Base-by-base conservation (phyloP, 495 filamentous ascomycete genomes). In the Aspergillus steynii region DNA sequence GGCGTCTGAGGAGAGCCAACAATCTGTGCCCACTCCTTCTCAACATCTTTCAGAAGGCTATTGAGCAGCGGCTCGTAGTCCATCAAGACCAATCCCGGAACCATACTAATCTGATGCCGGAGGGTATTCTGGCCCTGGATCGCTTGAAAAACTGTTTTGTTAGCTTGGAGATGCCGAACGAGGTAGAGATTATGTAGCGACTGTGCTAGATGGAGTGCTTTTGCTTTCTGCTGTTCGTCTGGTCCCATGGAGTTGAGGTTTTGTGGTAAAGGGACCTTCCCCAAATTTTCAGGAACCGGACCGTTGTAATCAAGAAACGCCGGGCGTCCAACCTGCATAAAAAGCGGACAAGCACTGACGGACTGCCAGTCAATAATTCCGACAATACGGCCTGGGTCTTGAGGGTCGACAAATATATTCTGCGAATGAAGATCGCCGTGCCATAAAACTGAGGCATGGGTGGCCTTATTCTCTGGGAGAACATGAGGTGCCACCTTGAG, bases 281-380 rank as follows among this genome's bases (percentile, higher is more conserved):
- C 65, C 31, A 70, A 54, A 31, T 55, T 45, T 55, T 64, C 58
- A 45, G 62, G 67, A 56, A 59, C 31, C 5, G 68, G 68, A 37
- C 62, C 65, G 27, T 61, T 63, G 59, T 70, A 70, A 56, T 67
- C 64, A 14, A 69, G 64, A 62, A 71, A 64, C 25, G 56, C 68
- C 34, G 71, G 69, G 32, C 54, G 62, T n/a, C 50, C 32, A 47
- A 58, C 62, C 50, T 72, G 69, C 49, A 61, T 63, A 34, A 66
- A 71, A 59, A 72, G 64, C 20, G 69, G 67, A 51, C 52, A 58
- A 0, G 53, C 53, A 59, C 65, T 63, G 48, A 58, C 50, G 48
- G 62, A 68, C 60, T 72, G 69, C 69, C 69, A 72, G 63, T 70
- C 67, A 51, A 72, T 65, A 34, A 69, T 68, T 42, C 67, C 67